Evolutionary conservation across 2,329 filamentous ascomycete species (phyloP).

Genomic region (Colletotrichum zoysiae): DNA sequence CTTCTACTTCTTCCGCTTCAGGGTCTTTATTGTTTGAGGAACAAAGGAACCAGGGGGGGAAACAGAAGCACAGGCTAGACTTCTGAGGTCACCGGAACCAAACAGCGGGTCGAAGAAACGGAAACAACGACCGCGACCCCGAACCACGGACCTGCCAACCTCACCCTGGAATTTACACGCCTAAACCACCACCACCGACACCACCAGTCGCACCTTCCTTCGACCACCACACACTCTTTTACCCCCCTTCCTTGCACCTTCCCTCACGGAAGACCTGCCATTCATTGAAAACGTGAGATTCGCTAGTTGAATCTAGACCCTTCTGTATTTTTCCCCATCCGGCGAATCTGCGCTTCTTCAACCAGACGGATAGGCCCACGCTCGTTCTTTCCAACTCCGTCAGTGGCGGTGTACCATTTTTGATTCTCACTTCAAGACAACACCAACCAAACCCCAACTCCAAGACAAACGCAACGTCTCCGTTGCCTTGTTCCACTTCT

Average conservation of each 20-base stretch:
- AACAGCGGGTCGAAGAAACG: constrained; percentile 10
- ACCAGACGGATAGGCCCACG: constrained; percentile 23
- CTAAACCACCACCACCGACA: constrained; percentile 2
- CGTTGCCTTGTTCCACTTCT: constrained; percentile 28
- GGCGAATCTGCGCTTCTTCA: neutral
- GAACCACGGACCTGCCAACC: constrained; percentile 32
- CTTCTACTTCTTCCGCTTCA: constrained; percentile 1
- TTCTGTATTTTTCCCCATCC: neutral
- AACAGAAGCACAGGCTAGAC: neutral
- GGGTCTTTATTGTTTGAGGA: neutral
- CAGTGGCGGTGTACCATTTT: constrained; percentile 40
- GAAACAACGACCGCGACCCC: constrained; percentile 35
- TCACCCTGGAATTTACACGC: constrained; percentile 31
- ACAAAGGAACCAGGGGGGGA: constrained; percentile 5
- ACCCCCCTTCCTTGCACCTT: constrained; percentile 14
- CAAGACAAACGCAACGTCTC: constrained; percentile 14
- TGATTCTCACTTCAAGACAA: constrained; percentile 21
- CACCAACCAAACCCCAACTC: constrained; percentile 10
- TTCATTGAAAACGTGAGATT: constrained; percentile 25
- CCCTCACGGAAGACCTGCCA: neutral
- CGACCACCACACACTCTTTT: constrained; percentile 15
- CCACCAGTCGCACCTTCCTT: constrained; percentile 23
- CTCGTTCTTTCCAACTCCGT: constrained; percentile 36
- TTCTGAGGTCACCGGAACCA: constrained; percentile 12
- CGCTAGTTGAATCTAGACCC: constrained; percentile 20